These are phyloP conservation scores for Diplodia intermedia DNA, from an alignment of 2,329 filamentous ascomycete species.

Conservation along the genomic window DNA sequence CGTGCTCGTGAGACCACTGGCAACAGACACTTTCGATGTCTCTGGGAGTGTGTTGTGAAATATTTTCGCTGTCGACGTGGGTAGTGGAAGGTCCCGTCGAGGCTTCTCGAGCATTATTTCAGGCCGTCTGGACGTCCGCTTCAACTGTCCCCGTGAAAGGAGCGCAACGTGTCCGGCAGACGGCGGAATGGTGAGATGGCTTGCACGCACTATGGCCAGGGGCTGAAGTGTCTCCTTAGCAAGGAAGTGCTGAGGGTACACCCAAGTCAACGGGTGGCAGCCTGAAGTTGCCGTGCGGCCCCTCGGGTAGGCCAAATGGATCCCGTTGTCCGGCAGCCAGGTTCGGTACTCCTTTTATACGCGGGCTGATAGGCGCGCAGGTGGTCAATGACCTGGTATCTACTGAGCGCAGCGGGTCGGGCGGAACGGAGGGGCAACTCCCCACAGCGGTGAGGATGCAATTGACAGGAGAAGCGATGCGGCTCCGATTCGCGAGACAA, in stretches of 20 bases:
- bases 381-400: background rate
- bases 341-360: background rate
- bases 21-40: too few relatives aligned
- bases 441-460: slow-evolving; percentile 25
- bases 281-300: background rate
- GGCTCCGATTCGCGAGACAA: slow-evolving; percentile 20
- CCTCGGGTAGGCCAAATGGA: background rate
- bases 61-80: too few relatives aligned
- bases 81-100: background rate
- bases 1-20: background rate
- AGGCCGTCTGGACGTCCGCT: background rate
- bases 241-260: background rate
- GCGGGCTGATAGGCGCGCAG: background rate
- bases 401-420: background rate
- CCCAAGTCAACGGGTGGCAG: background rate
- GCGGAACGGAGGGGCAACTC: background rate
- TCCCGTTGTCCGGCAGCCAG: slow-evolving; percentile 1
- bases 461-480: slow-evolving; percentile 4
- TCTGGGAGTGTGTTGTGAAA: too few relatives aligned
- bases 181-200: background rate
- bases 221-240: background rate
- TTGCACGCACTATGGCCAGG: background rate
- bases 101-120: background rate
- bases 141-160: background rate
- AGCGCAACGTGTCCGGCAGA: background rate